Percentiles rank a stretch among this genome's conserved stretches.
Conservation (phyloP, 78 protist genomes). For the Guillardia theta region DNA sequence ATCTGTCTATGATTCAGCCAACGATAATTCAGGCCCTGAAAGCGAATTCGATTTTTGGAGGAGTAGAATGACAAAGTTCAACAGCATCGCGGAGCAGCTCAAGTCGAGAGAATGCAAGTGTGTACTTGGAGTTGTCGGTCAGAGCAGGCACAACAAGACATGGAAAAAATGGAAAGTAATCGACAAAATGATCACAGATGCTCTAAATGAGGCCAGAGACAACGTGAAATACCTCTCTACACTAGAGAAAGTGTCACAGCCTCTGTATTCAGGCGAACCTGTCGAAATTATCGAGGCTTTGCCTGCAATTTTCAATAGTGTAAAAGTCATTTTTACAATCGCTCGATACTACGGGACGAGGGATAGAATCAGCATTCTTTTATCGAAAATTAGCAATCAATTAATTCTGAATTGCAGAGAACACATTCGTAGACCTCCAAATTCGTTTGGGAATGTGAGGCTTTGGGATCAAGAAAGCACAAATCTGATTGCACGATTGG, state of each 20-base stretch:
- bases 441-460: neutral
- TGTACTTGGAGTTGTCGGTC: neutral
- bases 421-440: neutral
- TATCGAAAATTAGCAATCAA: conserved; percentile 81
- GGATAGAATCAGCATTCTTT: conserved; percentile 73
- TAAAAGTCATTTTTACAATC: conserved; percentile 58
- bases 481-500: neutral
- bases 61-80: conserved; percentile 68
- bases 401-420: conserved; percentile 66
- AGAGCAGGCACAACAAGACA: neutral
- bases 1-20: conserved; percentile 24
- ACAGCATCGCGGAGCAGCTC: conserved; percentile 62
- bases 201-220: conserved; percentile 79
- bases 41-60: conserved; percentile 77
- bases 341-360: conserved; percentile 71
- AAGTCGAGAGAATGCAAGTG: neutral
- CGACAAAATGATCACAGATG: conserved; percentile 56
- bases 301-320: conserved; percentile 61
- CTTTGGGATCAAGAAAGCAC: conserved; percentile 50
- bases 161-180: conserved; percentile 34
- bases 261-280: conserved; percentile 72
- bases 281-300: conserved; percentile 47
- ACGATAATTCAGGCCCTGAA: conserved; percentile 60
- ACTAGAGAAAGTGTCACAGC: conserved; percentile 69
- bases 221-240: conserved; percentile 76